A percentile compares a stretch with the other conserved stretches of the same genome.
phyloP scores from a whole-genome alignment of 208 protist species.

The Leishmania tarentolae region DNA sequence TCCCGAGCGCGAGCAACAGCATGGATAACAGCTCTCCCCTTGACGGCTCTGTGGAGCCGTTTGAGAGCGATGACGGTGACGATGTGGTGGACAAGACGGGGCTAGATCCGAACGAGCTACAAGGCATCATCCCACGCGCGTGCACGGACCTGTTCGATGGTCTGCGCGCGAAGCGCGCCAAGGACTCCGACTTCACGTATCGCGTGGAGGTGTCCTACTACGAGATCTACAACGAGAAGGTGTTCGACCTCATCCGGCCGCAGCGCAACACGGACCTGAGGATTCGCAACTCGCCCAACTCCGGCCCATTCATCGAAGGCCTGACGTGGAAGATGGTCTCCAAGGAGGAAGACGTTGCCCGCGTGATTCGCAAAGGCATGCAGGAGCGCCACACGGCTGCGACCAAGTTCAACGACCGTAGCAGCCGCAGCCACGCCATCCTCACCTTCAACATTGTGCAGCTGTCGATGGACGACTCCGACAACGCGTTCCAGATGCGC shows the following conservation, averaged over 20 bases:
- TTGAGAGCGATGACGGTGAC: slow-evolving; percentile 33
- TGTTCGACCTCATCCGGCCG: slow-evolving; percentile 75
- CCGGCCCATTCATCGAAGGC: slow-evolving; percentile 82
- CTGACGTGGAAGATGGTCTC: slow-evolving; percentile 53
- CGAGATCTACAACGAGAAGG: slow-evolving; percentile 94
- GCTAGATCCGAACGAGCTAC: slow-evolving; percentile 62
- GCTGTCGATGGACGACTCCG: slow-evolving; percentile 54
- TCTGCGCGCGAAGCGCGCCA: slow-evolving; percentile 53
- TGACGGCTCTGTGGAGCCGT: slow-evolving; percentile 6
- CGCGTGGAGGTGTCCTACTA: slow-evolving; percentile 79
- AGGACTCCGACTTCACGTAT: slow-evolving; percentile 72
- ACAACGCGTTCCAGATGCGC: slow-evolving; percentile 49
- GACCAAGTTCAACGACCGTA: slow-evolving; percentile 91
- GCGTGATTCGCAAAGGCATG: slow-evolving; percentile 73
- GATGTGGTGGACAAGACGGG: slow-evolving; percentile 51
- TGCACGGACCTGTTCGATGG: slow-evolving; percentile 64
- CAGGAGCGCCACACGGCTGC: slow-evolving; percentile 78
- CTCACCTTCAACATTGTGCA: slow-evolving; percentile 76
- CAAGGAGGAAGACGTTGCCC: slow-evolving; percentile 67
- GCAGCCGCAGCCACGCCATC: slow-evolving; percentile 89
- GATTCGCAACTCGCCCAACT: slow-evolving; percentile 66
- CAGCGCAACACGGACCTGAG: slow-evolving; percentile 54
- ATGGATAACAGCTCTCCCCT: neutral
- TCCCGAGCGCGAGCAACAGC: neutral
- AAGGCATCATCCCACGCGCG: slow-evolving; percentile 86